These are phyloP conservation scores for Pseudozyma pruni DNA, from an alignment of 1,284 basidiomycete genomes.

Conservation along the genomic window DNA sequence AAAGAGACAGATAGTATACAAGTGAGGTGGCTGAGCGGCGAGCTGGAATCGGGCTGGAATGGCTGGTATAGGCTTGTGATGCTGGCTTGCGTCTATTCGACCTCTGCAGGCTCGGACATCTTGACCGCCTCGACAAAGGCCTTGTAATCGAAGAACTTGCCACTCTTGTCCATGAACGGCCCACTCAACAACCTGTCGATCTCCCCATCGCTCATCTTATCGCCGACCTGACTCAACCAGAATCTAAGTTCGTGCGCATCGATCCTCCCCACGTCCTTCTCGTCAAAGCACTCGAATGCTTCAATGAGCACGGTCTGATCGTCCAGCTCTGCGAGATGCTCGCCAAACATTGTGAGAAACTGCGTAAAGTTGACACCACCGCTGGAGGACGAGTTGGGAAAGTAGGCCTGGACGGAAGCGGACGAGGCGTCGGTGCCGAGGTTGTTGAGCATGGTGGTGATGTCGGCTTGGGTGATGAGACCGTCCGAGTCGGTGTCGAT, in stretches of 20 bases:
- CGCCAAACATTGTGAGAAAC: constrained; percentile 66
- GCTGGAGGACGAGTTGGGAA: constrained; percentile 4
- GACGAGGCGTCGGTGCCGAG: constrained; percentile 53
- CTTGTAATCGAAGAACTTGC: constrained; percentile 64
- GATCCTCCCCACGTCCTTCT: constrained; percentile 61
- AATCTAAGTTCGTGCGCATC: constrained; percentile 57
- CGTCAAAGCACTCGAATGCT: constrained; percentile 67
- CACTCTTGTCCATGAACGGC: constrained; percentile 60
- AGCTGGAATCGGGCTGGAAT: no score
- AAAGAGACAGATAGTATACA: not conserved
- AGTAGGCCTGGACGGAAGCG: constrained; percentile 27
- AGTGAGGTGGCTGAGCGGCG: no score
- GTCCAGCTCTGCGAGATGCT: constrained; percentile 56
- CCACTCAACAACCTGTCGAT: constrained; percentile 57
- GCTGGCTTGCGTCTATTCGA: constrained; percentile 34
- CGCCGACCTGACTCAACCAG: constrained; percentile 61
- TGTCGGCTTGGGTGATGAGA: constrained; percentile 62
- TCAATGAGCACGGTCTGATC: constrained; percentile 59
- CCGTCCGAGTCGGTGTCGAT: constrained; percentile 69
- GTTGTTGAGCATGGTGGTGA: constrained; percentile 62
- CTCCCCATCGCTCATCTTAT: constrained; percentile 59
- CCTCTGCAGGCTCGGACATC: constrained; percentile 62
- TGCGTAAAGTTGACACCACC: constrained; percentile 61
- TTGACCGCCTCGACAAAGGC: constrained; percentile 65
- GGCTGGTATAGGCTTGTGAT: no score